Evolutionary conservation across 169 alveolate species (phyloP).

Genomic region (Plasmodium knowlesi): DNA sequence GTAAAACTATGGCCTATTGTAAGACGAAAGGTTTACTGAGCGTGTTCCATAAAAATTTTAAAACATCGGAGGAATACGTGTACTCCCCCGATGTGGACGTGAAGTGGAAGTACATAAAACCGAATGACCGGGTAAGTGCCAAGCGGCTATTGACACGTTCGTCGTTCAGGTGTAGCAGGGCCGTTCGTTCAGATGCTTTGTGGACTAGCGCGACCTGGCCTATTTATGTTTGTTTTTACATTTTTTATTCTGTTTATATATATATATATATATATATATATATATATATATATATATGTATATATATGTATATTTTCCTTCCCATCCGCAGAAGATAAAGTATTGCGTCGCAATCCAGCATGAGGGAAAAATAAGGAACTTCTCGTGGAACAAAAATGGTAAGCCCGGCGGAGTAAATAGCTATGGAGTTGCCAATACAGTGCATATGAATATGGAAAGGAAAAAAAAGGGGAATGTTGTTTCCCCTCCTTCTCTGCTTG

Average conservation of each 20-base stretch:
- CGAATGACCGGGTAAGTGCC: conserved; percentile 34
- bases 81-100: conserved; percentile 44
- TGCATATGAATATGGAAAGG: neutral
- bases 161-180: neutral
- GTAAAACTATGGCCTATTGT: conserved; percentile 15
- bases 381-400: conserved; percentile 73
- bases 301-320: neutral
- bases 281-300: neutral
- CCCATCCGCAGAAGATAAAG: conserved; percentile 36
- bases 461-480: neutral
- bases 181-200: too few species aligned
- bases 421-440: neutral
- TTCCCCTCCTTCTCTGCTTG: neutral
- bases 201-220: neutral
- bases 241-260: neutral
- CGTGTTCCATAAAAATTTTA: conserved; percentile 41
- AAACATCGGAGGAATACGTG: conserved; percentile 35
- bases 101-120: conserved; percentile 29
- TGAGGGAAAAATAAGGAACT: conserved; percentile 37
- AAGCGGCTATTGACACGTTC: neutral
- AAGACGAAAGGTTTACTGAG: conserved; percentile 61
- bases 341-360: conserved; percentile 68
- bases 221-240: neutral
- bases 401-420: neutral
- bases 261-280: too few species aligned